Percentiles rank a stretch among this genome's conserved stretches.
Evolutionary conservation across 768 basidiomycete species (phyloP).

Genomic region (Mycena latifolia): DNA sequence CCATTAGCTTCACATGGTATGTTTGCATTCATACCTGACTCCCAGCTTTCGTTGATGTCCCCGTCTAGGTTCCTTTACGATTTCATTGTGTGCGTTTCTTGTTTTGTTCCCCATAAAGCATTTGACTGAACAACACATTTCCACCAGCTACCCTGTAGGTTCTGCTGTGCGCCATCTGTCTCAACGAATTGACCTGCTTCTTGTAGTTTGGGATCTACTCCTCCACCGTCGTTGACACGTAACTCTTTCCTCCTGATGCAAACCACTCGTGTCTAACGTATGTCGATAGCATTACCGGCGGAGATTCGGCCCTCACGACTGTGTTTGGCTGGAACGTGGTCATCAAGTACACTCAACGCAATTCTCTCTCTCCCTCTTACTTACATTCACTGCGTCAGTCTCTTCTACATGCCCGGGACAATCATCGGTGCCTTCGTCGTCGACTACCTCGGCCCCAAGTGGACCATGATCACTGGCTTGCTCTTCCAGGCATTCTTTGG

Average conservation of each 20-base stretch:
- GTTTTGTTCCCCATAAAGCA: neutral
- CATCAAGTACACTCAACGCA: conserved; percentile 67
- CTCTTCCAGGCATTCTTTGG: conserved; percentile 79
- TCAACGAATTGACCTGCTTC: conserved; percentile 13
- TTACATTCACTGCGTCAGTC: conserved; percentile 32
- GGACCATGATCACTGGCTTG: conserved; percentile 71
- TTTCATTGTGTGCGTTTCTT: conserved; percentile 73
- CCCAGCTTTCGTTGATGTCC: neutral
- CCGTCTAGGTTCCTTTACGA: conserved; percentile 78
- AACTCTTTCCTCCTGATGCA: conserved; percentile 26
- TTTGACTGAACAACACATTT: conserved; percentile 7
- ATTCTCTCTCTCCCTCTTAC: neutral
- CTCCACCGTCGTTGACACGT: conserved; percentile 79
- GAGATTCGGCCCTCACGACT: conserved; percentile 61
- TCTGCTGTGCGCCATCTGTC: neutral
- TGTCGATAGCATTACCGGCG: conserved; percentile 68
- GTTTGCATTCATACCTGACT: conserved; percentile 11
- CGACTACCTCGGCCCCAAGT: conserved; percentile 80
- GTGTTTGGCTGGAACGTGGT: conserved; percentile 90
- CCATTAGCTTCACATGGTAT: conserved; percentile 83
- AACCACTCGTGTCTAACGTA: neutral
- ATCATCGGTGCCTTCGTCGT: conserved; percentile 81
- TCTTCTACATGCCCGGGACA: conserved; percentile 65
- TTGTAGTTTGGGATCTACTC: conserved; percentile 84
- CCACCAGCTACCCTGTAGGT: conserved; percentile 72